phyloP scores from a whole-genome alignment of 805 yeast genomes.

The Geotrichum ghanense region DNA sequence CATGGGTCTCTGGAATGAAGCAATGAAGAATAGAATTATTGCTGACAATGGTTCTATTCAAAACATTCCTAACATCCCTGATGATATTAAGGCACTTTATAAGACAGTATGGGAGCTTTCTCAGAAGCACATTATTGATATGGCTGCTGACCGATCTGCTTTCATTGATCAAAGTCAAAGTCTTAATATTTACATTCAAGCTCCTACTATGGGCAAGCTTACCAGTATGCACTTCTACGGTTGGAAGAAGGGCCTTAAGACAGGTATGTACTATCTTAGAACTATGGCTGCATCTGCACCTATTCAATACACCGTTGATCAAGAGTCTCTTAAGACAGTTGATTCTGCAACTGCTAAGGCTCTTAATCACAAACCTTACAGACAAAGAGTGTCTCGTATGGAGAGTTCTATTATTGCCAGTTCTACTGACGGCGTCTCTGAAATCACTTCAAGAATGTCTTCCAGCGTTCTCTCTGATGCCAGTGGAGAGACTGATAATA shows the following conservation, averaged over 20 bases:
- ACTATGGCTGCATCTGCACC: constrained; percentile 97
- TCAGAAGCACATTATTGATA: constrained; percentile 72
- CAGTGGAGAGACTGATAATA: constrained; percentile 9
- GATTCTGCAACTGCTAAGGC: constrained; percentile 8
- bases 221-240: constrained; percentile 98
- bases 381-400: constrained; percentile 5
- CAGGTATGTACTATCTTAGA: constrained; percentile 96
- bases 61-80: constrained; percentile 60
- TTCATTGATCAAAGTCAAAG: constrained; percentile 84
- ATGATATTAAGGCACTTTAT: constrained; percentile 62
- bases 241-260: constrained; percentile 96
- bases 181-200: constrained; percentile 74
- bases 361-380: constrained; percentile 15
- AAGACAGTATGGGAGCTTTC: constrained; percentile 96
- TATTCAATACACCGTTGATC: constrained; percentile 77
- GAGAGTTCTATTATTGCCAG: constrained; percentile 6
- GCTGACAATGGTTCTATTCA: constrained; percentile 80
- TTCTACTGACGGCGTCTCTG: constrained; percentile 5
- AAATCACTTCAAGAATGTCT: constrained; percentile 6
- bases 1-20: constrained; percentile 71
- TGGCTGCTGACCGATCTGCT: constrained; percentile 72
- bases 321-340: constrained; percentile 28
- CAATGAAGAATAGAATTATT: constrained; percentile 67
- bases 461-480: constrained; percentile 4
- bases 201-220: constrained; percentile 92